Evolutionary conservation across 495 filamentous ascomycete species (phyloP).

Genomic region (Lasiosphaeria ovina): DNA sequence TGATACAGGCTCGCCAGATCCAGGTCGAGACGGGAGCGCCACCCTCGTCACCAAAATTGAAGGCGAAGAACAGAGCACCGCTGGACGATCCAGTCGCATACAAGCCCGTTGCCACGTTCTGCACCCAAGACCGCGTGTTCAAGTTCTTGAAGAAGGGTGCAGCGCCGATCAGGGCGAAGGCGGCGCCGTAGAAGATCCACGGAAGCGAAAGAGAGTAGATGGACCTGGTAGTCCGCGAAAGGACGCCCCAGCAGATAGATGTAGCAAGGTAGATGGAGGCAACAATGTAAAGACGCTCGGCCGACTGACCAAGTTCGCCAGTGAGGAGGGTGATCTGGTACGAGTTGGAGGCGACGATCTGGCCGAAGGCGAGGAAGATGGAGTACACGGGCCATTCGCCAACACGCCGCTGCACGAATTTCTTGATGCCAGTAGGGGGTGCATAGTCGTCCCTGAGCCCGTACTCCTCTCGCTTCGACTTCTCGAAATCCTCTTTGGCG

Average conservation of each 20-base stretch:
- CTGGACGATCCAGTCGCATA: slow-evolving; percentile 60
- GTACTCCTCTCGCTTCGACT: slow-evolving; percentile 46
- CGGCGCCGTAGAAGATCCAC: slow-evolving; percentile 59
- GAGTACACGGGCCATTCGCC: slow-evolving; percentile 70
- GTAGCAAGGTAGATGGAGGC: slow-evolving; percentile 56
- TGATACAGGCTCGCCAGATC: slow-evolving; percentile 60
- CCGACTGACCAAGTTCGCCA: slow-evolving; percentile 55
- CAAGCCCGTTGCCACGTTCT: slow-evolving; percentile 56
- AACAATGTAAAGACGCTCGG: slow-evolving; percentile 56
- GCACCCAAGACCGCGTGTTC: slow-evolving; percentile 47
- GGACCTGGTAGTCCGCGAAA: slow-evolving; percentile 15
- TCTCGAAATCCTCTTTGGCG: slow-evolving; percentile 24
- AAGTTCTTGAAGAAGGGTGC: slow-evolving; percentile 49
- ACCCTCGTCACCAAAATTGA: slow-evolving; percentile 63
- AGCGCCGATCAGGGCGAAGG: slow-evolving; percentile 60
- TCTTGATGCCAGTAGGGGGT: slow-evolving; percentile 61
- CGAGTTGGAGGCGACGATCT: slow-evolving; percentile 62
- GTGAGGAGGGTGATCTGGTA: slow-evolving; percentile 63
- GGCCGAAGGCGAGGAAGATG: slow-evolving; percentile 62
- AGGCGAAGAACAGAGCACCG: slow-evolving; percentile 62
- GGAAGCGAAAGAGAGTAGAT: slow-evolving; percentile 42
- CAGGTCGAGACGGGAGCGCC: slow-evolving; percentile 58
- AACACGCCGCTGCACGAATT: slow-evolving; percentile 24
- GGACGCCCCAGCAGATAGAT: slow-evolving; percentile 50
- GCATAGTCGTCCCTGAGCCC: slow-evolving; percentile 59